These are phyloP conservation scores for Amaranthus hypochondriacus DNA, from an alignment of 148 eudicot species.

Conservation along the genomic window DNA sequence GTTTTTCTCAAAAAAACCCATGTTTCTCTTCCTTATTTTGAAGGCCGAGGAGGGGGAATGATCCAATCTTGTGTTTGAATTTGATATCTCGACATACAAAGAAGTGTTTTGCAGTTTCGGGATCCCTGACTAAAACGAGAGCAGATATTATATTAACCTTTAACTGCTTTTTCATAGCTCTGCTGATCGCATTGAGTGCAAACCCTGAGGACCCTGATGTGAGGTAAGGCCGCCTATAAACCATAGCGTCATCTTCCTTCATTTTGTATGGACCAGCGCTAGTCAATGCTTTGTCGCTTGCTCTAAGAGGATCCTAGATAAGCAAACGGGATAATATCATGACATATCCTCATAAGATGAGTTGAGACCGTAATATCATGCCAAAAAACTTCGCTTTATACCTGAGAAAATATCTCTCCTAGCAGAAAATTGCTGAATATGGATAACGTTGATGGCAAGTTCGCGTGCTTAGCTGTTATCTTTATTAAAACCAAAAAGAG, in stretches of 20 bases:
- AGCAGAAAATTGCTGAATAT: constrained; percentile 91
- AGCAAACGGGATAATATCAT: constrained; percentile 10
- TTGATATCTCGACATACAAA: too few species aligned
- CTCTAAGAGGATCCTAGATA: constrained; percentile 86
- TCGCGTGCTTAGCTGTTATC: constrained; percentile 89
- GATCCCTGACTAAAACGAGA: not conserved
- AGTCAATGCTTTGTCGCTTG: constrained; percentile 89
- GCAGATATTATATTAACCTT: constrained; percentile 42
- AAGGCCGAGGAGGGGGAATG: too few species aligned
- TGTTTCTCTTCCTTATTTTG: not conserved
- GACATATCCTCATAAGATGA: not conserved
- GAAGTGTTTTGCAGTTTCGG: too few species aligned
- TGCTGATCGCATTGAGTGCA: constrained; percentile 86
- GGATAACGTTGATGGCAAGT: constrained; percentile 82
- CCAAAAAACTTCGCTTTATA: constrained; percentile 19
- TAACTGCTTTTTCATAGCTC: constrained; percentile 87
- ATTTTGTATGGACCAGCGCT: constrained; percentile 95
- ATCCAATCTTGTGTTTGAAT: too few species aligned
- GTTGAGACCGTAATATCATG: not conserved
- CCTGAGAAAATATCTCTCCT: constrained; percentile 99
- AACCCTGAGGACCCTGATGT: constrained; percentile 96
- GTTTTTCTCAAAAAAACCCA: not conserved
- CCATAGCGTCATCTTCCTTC: constrained; percentile 99
- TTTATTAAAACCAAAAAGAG: constrained; percentile 23
- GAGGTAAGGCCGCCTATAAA: constrained; percentile 91